Base-by-base conservation (phyloP, 1,139 yeast species). In the Lodderomyces pseudojiufengensis region DNA sequence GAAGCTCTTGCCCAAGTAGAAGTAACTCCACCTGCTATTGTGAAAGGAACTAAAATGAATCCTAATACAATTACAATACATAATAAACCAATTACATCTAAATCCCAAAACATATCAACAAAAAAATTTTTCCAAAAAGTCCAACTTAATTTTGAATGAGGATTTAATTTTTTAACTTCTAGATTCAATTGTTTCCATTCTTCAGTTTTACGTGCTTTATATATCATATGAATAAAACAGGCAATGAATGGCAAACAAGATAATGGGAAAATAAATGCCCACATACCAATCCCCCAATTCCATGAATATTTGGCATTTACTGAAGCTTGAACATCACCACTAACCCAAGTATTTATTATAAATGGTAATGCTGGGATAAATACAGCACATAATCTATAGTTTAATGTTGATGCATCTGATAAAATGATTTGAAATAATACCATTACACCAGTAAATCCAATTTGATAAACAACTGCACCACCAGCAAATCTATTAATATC, bases 221-320 rank as follows among this genome's bases (percentile, higher is more conserved):
- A 55, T 42, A 68, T 54, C 83, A 81, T 79, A 54, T 80, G 83
- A 9, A 67, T 27, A 49, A 79, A 62, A 48, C 81, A 72, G 9
- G 44, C 42, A 21, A 79, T 47, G 39, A 84, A 59, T 18, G 92
- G 92, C 15, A 83, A 40, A 47, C 80, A 66, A 5, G 76, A 54
- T 24, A 81, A 63, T 20, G 92, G 90, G 63, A 80, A 71, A 42
- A 84, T 80, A 51, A 81, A 79, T 1, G 88, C 88, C 85, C 85
- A 84, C 74, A 83, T 81, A 28, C 83, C 90, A 47, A 82, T 78
- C 48, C 81, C 80, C 78, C 81, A 83, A 26, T 75, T 69, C 92
- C 92, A 82, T 0, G 61, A 46, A 47, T 60, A 55, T 2, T 36
- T 21, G 4, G 49, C 44, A 21, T 42, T 40, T 24, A 51, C 43